These are phyloP conservation scores for Umbilicus rupestris DNA, from an alignment of 164 flowering plant genomes.

Conservation along the genomic window DNA sequence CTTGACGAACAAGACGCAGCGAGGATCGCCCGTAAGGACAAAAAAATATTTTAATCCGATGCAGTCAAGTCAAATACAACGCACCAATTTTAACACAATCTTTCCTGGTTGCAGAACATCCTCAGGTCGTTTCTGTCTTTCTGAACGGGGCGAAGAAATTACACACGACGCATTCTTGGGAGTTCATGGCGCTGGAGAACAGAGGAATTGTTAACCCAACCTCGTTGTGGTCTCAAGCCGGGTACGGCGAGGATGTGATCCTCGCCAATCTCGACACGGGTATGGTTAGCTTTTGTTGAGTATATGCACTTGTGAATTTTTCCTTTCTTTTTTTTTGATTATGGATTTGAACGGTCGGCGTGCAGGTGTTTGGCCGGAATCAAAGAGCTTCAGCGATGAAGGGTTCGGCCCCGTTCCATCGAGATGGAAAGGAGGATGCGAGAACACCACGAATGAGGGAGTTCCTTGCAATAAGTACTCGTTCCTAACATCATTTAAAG, in stretches of 20 bases:
- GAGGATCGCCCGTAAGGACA: constrained; percentile 21
- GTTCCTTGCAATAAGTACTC: constrained; percentile 45
- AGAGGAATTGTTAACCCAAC: constrained; percentile 5
- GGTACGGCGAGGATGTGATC: constrained; percentile 30
- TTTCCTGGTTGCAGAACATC: constrained; percentile 20
- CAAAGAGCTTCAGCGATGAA: constrained; percentile 45
- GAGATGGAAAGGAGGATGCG: constrained; percentile 55
- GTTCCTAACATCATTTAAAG: no score
- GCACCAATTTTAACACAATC: no score
- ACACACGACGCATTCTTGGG: constrained; percentile 43
- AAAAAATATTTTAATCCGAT: neutral
- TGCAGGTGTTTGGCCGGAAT: constrained; percentile 64
- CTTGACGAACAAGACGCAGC: constrained; percentile 24
- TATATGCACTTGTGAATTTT: no score
- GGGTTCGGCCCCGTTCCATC: constrained; percentile 46
- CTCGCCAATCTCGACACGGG: constrained; percentile 40
- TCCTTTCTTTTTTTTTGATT: neutral
- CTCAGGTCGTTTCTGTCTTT: constrained; percentile 30
- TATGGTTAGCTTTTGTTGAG: no score
- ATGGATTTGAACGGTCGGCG: neutral
- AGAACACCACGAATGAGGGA: constrained; percentile 17
- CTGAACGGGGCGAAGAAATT: constrained; percentile 19
- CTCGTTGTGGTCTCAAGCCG: constrained; percentile 28
- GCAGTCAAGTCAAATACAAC: no score
- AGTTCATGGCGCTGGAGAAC: constrained; percentile 23